A percentile compares a stretch with the other conserved stretches of the same genome.
Conservation (phyloP, 306 rosid species). For the Prosopis cineraria region DNA sequence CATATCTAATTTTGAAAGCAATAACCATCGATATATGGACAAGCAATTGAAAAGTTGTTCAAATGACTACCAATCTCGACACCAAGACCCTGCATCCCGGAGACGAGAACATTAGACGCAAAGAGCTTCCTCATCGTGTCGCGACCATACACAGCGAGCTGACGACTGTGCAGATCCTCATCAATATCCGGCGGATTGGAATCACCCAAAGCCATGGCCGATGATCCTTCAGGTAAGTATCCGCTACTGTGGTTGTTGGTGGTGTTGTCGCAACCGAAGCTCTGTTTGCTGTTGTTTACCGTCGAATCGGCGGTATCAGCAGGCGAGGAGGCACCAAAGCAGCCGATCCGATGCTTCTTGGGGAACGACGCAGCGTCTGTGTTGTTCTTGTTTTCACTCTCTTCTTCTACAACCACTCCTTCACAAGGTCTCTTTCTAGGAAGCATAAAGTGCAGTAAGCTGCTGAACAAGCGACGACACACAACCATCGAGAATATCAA, state of each 20-base stretch:
- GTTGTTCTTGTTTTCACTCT: conserved; percentile 36
- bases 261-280: conserved; percentile 20
- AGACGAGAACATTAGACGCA: conserved; percentile 74
- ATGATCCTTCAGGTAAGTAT: conserved; percentile 33
- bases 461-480: conserved; percentile 55
- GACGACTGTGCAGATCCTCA: conserved; percentile 98
- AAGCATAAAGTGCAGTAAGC: conserved; percentile 92
- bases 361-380: conserved; percentile 37
- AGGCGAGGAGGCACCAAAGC: conserved; percentile 34
- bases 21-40: not conserved
- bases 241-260: conserved; percentile 39
- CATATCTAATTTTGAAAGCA: not conserved
- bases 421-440: conserved; percentile 85
- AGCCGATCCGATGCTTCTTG: conserved; percentile 68
- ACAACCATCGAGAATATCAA: conserved; percentile 41
- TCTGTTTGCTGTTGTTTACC: conserved; percentile 44
- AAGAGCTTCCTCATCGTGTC: conserved; percentile 92
- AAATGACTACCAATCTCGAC: conserved; percentile 76
- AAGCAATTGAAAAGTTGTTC: not conserved
- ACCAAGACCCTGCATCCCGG: conserved; percentile 95
- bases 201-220: conserved; percentile 68
- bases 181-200: conserved; percentile 64
- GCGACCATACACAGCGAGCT: conserved; percentile 94
- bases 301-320: conserved; percentile 52
- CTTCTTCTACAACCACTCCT: conserved; percentile 70